Evolutionary conservation across 441 rosid genomes (phyloP), one percentile per base, ranked within the genome.

Genomic region (Dalechampia spathulata): DNA sequence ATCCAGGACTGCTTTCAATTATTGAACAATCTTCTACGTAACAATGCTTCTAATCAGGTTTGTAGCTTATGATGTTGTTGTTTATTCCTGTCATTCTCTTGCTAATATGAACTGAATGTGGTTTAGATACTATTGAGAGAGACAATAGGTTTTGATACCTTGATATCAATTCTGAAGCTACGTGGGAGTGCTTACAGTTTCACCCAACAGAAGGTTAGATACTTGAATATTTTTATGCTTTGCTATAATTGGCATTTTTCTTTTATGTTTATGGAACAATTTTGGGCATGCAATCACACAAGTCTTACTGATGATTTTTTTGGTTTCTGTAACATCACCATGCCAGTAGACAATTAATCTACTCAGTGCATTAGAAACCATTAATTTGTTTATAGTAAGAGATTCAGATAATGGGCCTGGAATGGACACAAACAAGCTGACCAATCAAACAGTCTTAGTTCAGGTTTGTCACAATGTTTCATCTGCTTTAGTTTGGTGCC

Each of bases 331-430:
- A 73, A 74, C 80, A 75, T 75, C 64, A 55, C 70, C 69, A 57
- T 82, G 89, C 86, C 86, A 82, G 94, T 90, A 94, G 99, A 93
- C 97, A 71, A 83, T 85, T 53, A 90, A 90, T 78, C 69, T 87
- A 60, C 97, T 90, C 64, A 70, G 90, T 63, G 88, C 79, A 41
- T 75, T 94, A 64, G 95, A 84, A 70, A 94, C 99, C 41, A 74
- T 94, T 73, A 83, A 76, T 64, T 79, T 87, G 80, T 75, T 94
- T 69, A 75, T 86, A 60, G 68, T 69, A 75, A 90, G 95, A 69
- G 84, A 80, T 66, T 71, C 86, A 56, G 87, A 70, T 58, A 63
- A 73, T 40, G 95, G 89, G 16, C 75, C 80, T 59, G 87, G 81
- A 49, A 86, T 78, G 63, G 97, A 87, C 64, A 64, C 86, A 34